Evolutionary conservation across 1,139 yeast species (phyloP).

Genomic region (Komagataea norvegica): DNA sequence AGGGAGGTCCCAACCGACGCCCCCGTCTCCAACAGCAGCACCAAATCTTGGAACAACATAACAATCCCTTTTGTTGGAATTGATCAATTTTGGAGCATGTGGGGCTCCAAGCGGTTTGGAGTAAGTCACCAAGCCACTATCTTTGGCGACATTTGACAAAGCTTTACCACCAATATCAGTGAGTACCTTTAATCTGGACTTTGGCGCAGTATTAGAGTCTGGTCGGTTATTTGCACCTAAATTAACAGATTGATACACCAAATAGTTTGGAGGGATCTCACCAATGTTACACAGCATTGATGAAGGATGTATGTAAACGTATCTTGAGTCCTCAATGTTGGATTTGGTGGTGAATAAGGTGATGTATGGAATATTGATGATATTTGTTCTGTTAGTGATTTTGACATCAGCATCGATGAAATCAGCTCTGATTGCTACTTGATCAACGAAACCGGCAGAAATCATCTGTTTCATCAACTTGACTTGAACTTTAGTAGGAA

Average conservation of each 20-base stretch:
- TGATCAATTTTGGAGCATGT: conserved; percentile 67
- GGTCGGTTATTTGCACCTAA: conserved; percentile 38
- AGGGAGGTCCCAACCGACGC: conserved; percentile 90
- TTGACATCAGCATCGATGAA: conserved; percentile 58
- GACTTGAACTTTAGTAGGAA: conserved; percentile 68
- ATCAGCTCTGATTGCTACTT: conserved; percentile 82
- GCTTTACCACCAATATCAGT: conserved; percentile 75
- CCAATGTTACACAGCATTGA: conserved; percentile 59
- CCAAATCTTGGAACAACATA: conserved; percentile 92
- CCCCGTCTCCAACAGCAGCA: conserved; percentile 76
- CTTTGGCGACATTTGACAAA: conserved; percentile 70
- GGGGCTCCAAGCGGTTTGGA: conserved; percentile 93
- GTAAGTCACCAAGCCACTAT: conserved; percentile 68
- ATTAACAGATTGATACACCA: conserved; percentile 66
- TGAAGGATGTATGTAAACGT: conserved; percentile 70
- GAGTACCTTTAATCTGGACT: conserved; percentile 68
- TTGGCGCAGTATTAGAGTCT: conserved; percentile 33
- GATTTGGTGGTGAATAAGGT: conserved; percentile 56
- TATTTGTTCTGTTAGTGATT: conserved; percentile 52
- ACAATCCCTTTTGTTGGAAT: conserved; percentile 69
- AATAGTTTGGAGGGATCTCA: conserved; percentile 65
- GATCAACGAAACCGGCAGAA: conserved; percentile 90
- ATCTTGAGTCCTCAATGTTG: conserved; percentile 40
- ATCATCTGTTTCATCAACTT: conserved; percentile 86
- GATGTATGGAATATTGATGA: conserved; percentile 67